Percentiles rank a stretch among this genome's conserved stretches.
Evolutionary conservation across 176 grass and related monocot genomes (phyloP).

Genomic region (Tillandsia fasciculata): DNA sequence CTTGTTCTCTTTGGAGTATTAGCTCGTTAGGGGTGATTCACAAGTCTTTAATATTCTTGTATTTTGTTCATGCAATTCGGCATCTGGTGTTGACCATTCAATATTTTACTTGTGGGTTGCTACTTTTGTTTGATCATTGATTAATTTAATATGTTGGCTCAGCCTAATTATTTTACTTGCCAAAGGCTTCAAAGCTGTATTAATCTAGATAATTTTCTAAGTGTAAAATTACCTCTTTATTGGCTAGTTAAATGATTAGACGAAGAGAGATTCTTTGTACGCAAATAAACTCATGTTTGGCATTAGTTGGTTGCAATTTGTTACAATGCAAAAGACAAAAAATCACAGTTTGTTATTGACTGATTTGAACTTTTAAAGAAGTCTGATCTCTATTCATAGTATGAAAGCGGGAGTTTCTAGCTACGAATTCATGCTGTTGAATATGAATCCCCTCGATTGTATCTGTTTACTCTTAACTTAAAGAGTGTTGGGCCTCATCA

Average conservation of each 20-base stretch:
- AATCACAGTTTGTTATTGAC: no score
- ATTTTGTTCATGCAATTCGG: neutral
- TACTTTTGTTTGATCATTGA: neutral
- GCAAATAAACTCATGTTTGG: neutral
- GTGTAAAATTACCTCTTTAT: neutral
- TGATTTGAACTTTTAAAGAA: no score
- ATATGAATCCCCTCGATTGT: no score
- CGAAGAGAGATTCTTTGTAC: neutral
- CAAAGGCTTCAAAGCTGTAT: neutral
- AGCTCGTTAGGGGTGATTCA: neutral
- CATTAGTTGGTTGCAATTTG: neutral
- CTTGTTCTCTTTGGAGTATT: neutral
- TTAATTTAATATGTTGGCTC: neutral
- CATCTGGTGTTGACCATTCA: neutral
- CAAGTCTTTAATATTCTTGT: neutral
- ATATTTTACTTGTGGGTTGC: neutral
- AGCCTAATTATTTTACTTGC: neutral
- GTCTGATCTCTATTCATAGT: no score
- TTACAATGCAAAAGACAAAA: neutral
- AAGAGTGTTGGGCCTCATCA: neutral
- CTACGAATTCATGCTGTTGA: no score
- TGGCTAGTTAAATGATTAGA: neutral
- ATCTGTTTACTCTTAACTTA: no score
- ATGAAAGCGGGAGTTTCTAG: no score
- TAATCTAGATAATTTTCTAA: neutral